Conservation (phyloP, 768 basidiomycete species). For the Boletus rubescentipes region DNA sequence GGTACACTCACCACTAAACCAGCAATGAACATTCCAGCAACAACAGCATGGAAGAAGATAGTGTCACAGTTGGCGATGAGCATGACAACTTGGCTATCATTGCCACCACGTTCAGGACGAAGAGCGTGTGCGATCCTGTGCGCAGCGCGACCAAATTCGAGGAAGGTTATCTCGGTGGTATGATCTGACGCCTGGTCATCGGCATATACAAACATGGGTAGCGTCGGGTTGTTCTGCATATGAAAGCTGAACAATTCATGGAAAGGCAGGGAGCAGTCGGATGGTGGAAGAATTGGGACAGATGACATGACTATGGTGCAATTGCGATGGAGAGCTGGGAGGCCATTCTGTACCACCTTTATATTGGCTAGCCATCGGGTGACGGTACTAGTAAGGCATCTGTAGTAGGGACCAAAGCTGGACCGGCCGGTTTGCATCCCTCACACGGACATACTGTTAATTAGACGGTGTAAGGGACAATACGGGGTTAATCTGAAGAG, state of each 20-base stretch:
- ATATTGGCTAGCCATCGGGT: too few relatives aligned
- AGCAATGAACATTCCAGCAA: conserved; percentile 26
- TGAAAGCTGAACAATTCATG: conserved; percentile 19
- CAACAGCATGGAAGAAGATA: conserved; percentile 5
- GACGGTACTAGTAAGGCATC: too few relatives aligned
- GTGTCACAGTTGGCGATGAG: conserved; percentile 33
- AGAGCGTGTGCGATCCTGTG: conserved; percentile 31
- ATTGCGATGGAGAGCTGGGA: background rate
- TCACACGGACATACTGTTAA: too few relatives aligned
- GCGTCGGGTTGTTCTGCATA: conserved; percentile 10
- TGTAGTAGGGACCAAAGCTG: too few relatives aligned
- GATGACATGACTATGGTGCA: background rate
- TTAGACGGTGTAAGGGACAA: too few relatives aligned
- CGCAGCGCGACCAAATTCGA: conserved; percentile 21
- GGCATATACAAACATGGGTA: conserved; percentile 15
- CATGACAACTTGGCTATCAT: conserved; percentile 29
- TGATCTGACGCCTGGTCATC: conserved; percentile 11
- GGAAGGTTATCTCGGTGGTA: conserved; percentile 8
- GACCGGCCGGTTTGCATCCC: too few relatives aligned
- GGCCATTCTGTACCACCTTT: too few relatives aligned
- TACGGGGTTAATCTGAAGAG: too few relatives aligned
- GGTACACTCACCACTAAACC: conserved; percentile 32
- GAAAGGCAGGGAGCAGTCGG: conserved; percentile 16
- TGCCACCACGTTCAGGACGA: conserved; percentile 10
- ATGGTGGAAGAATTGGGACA: conserved; percentile 9